Evolutionary conservation across 352 stramenopile genomes (phyloP).

Genomic region (Pythium volutum): DNA sequence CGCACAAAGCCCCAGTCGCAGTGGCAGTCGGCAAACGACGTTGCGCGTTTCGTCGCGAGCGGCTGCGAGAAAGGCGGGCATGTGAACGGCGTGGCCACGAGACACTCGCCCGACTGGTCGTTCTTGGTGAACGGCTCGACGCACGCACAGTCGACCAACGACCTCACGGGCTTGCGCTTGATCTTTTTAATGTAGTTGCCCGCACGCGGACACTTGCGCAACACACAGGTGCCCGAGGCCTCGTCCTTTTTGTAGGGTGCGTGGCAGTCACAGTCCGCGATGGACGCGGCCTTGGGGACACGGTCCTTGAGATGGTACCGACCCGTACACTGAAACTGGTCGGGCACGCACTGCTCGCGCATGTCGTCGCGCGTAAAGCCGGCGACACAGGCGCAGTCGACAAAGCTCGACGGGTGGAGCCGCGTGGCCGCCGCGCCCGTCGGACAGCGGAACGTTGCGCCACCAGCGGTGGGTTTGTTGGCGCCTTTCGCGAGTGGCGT

Average conservation of each 20-base stretch:
- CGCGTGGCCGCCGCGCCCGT: conserved; percentile 28
- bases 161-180: conserved; percentile 30
- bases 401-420: conserved; percentile 38
- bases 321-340: conserved; percentile 50
- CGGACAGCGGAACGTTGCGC: conserved; percentile 33
- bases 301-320: conserved; percentile 52
- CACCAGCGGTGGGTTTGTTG: conserved; percentile 5
- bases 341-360: conserved; percentile 30
- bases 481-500: conserved; percentile 5
- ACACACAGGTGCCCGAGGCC: conserved; percentile 43
- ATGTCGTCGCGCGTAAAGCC: conserved; percentile 38
- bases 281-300: conserved; percentile 30
- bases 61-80: conserved; percentile 33
- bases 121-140: conserved; percentile 63
- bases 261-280: conserved; percentile 71
- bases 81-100: conserved; percentile 20
- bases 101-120: conserved; percentile 67
- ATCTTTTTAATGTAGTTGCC: conserved; percentile 75
- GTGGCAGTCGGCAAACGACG: conserved; percentile 67
- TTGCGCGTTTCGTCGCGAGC: conserved; percentile 26
- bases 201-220: conserved; percentile 60
- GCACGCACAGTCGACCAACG: conserved; percentile 75
- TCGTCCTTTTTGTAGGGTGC: conserved; percentile 71
- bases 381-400: conserved; percentile 35
- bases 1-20: conserved; percentile 76